These are phyloP conservation scores for Nematodospora anomalae DNA, from an alignment of 1,139 yeast genomes.

Conservation along the genomic window DNA sequence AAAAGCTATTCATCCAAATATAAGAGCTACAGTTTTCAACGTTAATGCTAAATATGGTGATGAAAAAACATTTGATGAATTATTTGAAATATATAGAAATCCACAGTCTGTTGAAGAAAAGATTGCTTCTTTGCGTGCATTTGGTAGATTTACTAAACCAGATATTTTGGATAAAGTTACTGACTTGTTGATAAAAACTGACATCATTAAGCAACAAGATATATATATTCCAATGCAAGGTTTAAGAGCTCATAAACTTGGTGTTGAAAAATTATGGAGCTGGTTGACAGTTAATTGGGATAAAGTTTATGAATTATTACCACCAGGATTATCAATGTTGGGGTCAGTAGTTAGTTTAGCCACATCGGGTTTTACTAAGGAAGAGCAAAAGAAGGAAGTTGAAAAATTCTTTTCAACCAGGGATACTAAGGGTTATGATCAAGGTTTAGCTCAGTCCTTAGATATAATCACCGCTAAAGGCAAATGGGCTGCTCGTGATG, in stretches of 20 bases:
- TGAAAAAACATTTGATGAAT: conserved; percentile 58
- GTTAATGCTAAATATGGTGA: conserved; percentile 71
- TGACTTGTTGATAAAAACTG: conserved; percentile 61
- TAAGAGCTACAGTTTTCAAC: conserved; percentile 69
- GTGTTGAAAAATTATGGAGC: conserved; percentile 67
- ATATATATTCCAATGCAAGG: conserved; percentile 77
- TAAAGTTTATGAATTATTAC: conserved; percentile 58
- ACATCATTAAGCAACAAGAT: conserved; percentile 76
- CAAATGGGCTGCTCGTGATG: conserved; percentile 67
- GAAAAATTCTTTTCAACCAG: conserved; percentile 57
- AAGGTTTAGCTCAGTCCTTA: conserved; percentile 68
- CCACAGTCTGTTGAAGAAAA: conserved; percentile 75
- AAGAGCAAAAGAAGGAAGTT: conserved; percentile 57
- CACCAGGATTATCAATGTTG: conserved; percentile 81
- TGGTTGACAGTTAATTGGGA: conserved; percentile 84
- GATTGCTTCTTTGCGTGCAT: conserved; percentile 67
- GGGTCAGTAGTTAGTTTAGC: conserved; percentile 67
- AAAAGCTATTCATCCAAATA: conserved; percentile 76
- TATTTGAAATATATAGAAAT: conserved; percentile 62
- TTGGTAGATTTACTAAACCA: conserved; percentile 68
- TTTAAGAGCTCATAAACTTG: conserved; percentile 58
- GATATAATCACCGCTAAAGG: conserved; percentile 65
- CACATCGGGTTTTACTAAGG: conserved; percentile 64
- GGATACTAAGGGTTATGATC: conserved; percentile 73
- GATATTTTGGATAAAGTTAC: conserved; percentile 62